phyloP scores from a whole-genome alignment of 225 moss, liverwort and hornwort genomes.

The Polytrichum commune region DNA sequence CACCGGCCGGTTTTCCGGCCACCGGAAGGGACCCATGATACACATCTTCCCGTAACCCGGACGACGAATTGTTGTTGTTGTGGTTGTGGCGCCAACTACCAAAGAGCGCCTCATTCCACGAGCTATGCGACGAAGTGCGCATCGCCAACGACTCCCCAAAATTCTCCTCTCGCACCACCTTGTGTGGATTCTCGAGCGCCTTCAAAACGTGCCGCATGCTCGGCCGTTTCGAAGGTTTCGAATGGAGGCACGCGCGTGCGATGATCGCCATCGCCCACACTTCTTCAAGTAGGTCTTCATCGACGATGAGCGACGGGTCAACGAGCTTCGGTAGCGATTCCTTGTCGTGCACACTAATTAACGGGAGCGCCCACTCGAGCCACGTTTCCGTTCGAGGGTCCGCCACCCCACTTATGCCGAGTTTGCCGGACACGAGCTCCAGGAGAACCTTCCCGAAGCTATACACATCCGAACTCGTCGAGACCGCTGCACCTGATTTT shows the following conservation, averaged over 20 bases:
- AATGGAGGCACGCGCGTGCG: slow-evolving; percentile 80
- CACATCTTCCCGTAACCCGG: slow-evolving; percentile 59
- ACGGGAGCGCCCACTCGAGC: slow-evolving; percentile 93
- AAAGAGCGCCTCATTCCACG: slow-evolving; percentile 96
- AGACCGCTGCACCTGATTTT: slow-evolving; percentile 60
- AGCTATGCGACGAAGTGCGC: slow-evolving; percentile 88
- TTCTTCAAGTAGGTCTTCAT: slow-evolving; percentile 90
- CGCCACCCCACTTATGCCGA: slow-evolving; percentile 76
- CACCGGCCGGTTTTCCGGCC: slow-evolving; percentile 31
- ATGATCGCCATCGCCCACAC: slow-evolving; percentile 99
- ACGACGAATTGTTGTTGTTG: slow-evolving; percentile 48
- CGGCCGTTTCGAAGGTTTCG: slow-evolving; percentile 81
- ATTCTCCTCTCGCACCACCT: slow-evolving; percentile 88
- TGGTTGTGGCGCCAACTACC: slow-evolving; percentile 84
- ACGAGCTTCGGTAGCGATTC: slow-evolving; percentile 84
- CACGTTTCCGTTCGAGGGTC: slow-evolving; percentile 82
- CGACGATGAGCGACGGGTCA: slow-evolving; percentile 88
- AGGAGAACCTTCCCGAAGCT: slow-evolving; percentile 86
- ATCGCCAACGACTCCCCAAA: slow-evolving; percentile 75
- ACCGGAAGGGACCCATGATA: slow-evolving; percentile 48
- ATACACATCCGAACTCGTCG: slow-evolving; percentile 79
- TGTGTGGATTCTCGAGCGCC: slow-evolving; percentile 92
- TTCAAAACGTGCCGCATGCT: slow-evolving; percentile 91
- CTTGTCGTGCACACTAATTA: slow-evolving; percentile 91
- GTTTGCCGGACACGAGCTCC: slow-evolving; percentile 89